Evolutionary conservation across 768 basidiomycete genomes (phyloP).

Genomic region (Russula sp.): DNA sequence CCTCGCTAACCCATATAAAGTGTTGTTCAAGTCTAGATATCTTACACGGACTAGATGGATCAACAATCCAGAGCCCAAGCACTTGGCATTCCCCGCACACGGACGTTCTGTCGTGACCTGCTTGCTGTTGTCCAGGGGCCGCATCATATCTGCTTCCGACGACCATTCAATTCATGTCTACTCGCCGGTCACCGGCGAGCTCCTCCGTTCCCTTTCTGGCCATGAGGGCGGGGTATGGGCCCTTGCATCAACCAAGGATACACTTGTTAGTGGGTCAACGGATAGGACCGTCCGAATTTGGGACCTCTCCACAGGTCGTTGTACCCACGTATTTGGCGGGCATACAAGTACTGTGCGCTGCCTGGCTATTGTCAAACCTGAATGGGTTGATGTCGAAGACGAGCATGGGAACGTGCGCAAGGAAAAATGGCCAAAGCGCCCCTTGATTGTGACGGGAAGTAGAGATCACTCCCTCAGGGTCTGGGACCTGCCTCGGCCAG

Average conservation of each 20-base stretch:
- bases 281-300: constrained; percentile 92
- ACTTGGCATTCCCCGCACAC: constrained; percentile 82
- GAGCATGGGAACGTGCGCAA: constrained; percentile 58
- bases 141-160: constrained; percentile 96
- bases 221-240: constrained; percentile 98
- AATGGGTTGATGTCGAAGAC: constrained; percentile 71
- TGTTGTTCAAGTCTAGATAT: constrained; percentile 88
- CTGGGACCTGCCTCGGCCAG: constrained; percentile 64
- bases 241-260: constrained; percentile 82
- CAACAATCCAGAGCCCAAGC: constrained; percentile 64
- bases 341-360: constrained; percentile 97
- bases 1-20: constrained; percentile 84
- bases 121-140: constrained; percentile 88
- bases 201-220: constrained; percentile 72
- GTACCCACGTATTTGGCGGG: constrained; percentile 92
- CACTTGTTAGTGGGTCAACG: constrained; percentile 88
- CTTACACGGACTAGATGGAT: constrained; percentile 81
- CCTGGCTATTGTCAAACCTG: constrained; percentile 93
- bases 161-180: constrained; percentile 97
- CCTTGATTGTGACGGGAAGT: constrained; percentile 71
- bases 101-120: constrained; percentile 93
- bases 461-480: constrained; percentile 64
- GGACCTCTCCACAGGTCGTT: constrained; percentile 75
- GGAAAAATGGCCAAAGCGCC: constrained; percentile 71
- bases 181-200: constrained; percentile 76